Percentiles rank a stretch among this genome's conserved stretches.
These are phyloP conservation scores for Fusarium keratoplasticum DNA, from an alignment of 2,329 filamentous ascomycete species.

Conservation along the genomic window DNA sequence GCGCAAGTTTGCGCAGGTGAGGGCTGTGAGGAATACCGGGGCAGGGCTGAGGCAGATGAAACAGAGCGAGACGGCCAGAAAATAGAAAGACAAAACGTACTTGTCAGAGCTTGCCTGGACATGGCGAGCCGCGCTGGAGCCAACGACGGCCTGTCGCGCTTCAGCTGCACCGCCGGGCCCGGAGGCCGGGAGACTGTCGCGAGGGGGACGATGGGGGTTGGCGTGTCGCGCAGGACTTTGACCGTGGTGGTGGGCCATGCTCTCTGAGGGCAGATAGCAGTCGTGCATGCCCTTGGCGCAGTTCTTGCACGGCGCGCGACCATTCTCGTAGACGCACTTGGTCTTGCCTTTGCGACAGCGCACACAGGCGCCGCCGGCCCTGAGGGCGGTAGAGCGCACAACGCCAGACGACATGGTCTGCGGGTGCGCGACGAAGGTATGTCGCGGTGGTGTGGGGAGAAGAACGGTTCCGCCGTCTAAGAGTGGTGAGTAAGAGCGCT, in stretches of 20 bases:
- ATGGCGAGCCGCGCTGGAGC: conserved; percentile 60
- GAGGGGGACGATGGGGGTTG: conserved; percentile 61
- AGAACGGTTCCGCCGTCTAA: background rate
- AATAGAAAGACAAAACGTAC: conserved; percentile 56
- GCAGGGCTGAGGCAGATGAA: conserved; percentile 2
- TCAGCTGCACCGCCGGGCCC: conserved; percentile 59
- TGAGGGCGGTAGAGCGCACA: conserved; percentile 68
- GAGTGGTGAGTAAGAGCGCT: conserved; percentile 11
- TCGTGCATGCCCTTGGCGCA: conserved; percentile 74
- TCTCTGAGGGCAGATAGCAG: conserved; percentile 71
- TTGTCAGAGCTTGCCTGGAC: conserved; percentile 63
- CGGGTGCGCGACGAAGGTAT: background rate
- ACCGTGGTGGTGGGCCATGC: conserved; percentile 69
- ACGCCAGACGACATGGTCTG: conserved; percentile 58
- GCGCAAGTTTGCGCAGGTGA: conserved; percentile 5
- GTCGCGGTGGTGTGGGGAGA: background rate
- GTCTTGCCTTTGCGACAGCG: conserved; percentile 74
- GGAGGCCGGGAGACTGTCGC: conserved; percentile 67
- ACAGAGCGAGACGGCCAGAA: conserved; percentile 4
- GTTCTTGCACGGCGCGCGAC: conserved; percentile 71
- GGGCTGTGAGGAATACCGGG: conserved; percentile 1
- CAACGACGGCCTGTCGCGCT: conserved; percentile 56
- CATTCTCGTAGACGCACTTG: conserved; percentile 73
- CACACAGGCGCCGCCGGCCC: conserved; percentile 71
- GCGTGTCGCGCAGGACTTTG: conserved; percentile 66